These are phyloP conservation scores for Trichosporon asahii DNA, from an alignment of 1,284 basidiomycete species.

Conservation along the genomic window DNA sequence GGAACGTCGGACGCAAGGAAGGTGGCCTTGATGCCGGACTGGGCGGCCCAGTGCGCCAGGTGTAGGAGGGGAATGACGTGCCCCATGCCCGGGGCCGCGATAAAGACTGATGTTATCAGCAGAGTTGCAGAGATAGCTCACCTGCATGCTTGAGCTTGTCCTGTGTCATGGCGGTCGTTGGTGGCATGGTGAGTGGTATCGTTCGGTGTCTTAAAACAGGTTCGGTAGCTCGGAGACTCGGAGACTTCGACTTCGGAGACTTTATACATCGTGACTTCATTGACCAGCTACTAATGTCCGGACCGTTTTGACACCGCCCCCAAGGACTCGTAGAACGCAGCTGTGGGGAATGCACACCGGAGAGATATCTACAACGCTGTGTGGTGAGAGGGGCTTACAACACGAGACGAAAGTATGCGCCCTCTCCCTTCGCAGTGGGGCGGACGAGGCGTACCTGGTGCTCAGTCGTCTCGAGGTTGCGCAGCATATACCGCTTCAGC, in stretches of 20 bases:
- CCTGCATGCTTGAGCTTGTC: slow-evolving; percentile 1
- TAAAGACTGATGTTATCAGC: not conserved
- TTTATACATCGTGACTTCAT: no score
- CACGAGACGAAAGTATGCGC: slow-evolving; percentile 8
- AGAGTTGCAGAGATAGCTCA: not conserved
- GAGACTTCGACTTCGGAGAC: not conserved
- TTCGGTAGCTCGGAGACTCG: not conserved
- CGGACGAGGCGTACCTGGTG: not conserved
- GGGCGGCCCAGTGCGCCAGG: not conserved
- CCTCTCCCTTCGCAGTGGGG: not conserved
- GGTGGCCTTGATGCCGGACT: not conserved
- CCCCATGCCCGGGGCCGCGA: not conserved
- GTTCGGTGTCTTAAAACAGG: not conserved
- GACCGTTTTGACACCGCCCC: not conserved
- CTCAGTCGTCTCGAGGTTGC: not conserved
- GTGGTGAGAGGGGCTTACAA: not conserved
- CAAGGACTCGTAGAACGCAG: no score
- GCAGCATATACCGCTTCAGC: not conserved
- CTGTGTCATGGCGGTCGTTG: not conserved
- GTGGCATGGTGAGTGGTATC: not conserved
- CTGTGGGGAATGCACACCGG: not conserved
- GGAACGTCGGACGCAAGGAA: not conserved
- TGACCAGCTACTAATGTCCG: not conserved
- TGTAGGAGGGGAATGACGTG: not conserved
- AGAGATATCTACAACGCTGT: not conserved